A percentile compares a stretch with the other conserved stretches of the same genome.
Evolutionary conservation across 805 yeast species (phyloP).

Genomic region (Yarrowia sp.): DNA sequence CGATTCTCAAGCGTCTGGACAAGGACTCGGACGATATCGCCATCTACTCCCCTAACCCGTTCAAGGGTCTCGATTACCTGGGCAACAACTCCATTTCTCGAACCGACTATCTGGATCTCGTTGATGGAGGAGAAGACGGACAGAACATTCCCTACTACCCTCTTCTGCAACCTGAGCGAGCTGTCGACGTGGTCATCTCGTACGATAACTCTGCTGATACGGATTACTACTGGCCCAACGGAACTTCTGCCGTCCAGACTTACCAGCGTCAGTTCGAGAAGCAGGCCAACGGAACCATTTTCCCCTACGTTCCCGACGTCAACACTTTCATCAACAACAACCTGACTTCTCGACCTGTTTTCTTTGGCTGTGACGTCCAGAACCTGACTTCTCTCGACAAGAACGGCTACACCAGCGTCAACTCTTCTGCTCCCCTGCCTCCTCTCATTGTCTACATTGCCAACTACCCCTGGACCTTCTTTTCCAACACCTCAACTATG

Average conservation of each 20-base stretch:
- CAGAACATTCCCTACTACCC: slow-evolving; percentile 67
- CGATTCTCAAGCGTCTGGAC: slow-evolving; percentile 46
- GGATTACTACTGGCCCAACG: slow-evolving; percentile 36
- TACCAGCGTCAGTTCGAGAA: slow-evolving; percentile 55
- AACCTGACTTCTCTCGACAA: slow-evolving; percentile 56
- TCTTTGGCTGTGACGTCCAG: slow-evolving; percentile 75
- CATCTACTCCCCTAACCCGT: slow-evolving; percentile 69
- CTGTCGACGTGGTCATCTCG: slow-evolving; percentile 63
- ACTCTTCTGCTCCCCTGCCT: slow-evolving; percentile 42
- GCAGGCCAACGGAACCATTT: slow-evolving; percentile 57
- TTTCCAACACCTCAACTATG: slow-evolving; percentile 71
- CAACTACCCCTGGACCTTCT: slow-evolving; percentile 61
- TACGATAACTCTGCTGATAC: slow-evolving; percentile 40
- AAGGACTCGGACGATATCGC: slow-evolving; percentile 62
- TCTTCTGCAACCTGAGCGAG: slow-evolving; percentile 55
- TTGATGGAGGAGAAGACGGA: slow-evolving; percentile 71
- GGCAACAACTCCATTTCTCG: slow-evolving; percentile 39
- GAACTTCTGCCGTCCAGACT: slow-evolving; percentile 55
- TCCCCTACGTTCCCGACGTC: slow-evolving; percentile 77
- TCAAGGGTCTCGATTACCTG: slow-evolving; percentile 45
- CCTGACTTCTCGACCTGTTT: slow-evolving; percentile 65
- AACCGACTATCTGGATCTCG: slow-evolving; percentile 47
- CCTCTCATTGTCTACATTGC: slow-evolving; percentile 78
- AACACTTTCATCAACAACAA: slow-evolving; percentile 57
- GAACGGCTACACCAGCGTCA: slow-evolving; percentile 32